Evolutionary conservation across 768 basidiomycete genomes (phyloP), one percentile per base, ranked within the genome.

Genomic region (Lentinula aciculospora): DNA sequence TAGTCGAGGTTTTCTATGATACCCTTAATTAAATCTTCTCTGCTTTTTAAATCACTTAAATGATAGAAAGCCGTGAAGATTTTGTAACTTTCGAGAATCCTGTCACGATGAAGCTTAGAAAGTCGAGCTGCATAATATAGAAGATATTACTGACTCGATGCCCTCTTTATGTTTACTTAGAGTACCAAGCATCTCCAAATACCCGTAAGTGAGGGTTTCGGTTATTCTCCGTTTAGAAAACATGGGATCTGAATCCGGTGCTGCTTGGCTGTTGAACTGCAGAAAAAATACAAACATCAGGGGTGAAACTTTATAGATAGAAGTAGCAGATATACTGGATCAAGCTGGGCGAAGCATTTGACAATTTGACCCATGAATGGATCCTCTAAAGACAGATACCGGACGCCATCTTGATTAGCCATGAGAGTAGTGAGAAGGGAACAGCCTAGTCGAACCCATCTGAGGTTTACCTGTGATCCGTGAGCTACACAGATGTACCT

Each of bases 51-150:
- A 66, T 98, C 97, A 66, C 89, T 92, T 44, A 98, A 73, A 67
- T 94, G 95, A 67, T 98, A 98, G 69, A 98, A 95, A 0, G 92
- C 88, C 0, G 94, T 98, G 70, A 98, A 98, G 27, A 98, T 81
- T 65, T 89, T 91, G 71, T 89, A 89, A 64, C 90, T 90, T 71
- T 97, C 94, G 69, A 99, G 73, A 13, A 98, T 72, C 44, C 95
- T 96, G n/a, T 1, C 3, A 42, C 2, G 40, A 42, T 19, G 51
- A 58, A 59, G n/a, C 5, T 31, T 12, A 10, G 36, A 23, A 42
- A 53, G n/a, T 37, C 28, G 13, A 40, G 23, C 25, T 10, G 47
- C 34, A 27, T 29, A 44, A 51, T 12, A 21, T n/a, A 15, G 57
- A n/a, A 28, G 23, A 25, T 36, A 42, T 37, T 44, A 74, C 89